Evolutionary conservation across 2,329 filamentous ascomycete genomes (phyloP).

Genomic region (Microsporum audouinii): DNA sequence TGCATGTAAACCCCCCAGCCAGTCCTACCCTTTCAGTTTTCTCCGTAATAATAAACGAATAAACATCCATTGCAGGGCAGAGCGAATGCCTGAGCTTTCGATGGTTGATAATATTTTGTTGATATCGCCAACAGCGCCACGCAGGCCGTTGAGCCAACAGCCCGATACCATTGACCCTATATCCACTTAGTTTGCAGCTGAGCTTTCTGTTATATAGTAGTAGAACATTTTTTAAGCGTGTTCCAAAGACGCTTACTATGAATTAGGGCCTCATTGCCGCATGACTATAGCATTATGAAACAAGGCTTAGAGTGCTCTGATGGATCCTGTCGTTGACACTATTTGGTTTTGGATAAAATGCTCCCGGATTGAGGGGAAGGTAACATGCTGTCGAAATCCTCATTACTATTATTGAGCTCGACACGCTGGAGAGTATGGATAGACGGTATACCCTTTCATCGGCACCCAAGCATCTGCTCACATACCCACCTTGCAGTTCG

Average conservation of each 20-base stretch:
- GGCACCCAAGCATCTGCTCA: conserved; percentile 25
- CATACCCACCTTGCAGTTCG: conserved; percentile 37
- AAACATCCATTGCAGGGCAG: background rate
- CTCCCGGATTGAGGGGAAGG: background rate
- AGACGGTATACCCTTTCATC: background rate
- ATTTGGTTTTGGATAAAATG: background rate
- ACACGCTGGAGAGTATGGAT: background rate
- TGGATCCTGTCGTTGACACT: background rate
- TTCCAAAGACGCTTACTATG: background rate
- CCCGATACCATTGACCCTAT: background rate
- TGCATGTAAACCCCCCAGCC: background rate
- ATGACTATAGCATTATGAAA: background rate
- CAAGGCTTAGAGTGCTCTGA: background rate
- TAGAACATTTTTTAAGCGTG: background rate
- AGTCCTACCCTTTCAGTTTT: background rate
- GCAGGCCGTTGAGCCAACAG: background rate
- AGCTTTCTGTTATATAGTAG: background rate
- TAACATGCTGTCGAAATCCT: background rate
- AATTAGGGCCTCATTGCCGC: background rate
- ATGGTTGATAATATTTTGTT: background rate
- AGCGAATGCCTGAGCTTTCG: background rate
- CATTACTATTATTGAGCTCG: background rate
- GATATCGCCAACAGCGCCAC: background rate
- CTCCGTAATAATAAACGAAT: background rate
- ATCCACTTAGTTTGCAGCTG: background rate